Evolutionary conservation across 176 grass and related monocot genomes (phyloP).

Genomic region (Avena atlantica): DNA sequence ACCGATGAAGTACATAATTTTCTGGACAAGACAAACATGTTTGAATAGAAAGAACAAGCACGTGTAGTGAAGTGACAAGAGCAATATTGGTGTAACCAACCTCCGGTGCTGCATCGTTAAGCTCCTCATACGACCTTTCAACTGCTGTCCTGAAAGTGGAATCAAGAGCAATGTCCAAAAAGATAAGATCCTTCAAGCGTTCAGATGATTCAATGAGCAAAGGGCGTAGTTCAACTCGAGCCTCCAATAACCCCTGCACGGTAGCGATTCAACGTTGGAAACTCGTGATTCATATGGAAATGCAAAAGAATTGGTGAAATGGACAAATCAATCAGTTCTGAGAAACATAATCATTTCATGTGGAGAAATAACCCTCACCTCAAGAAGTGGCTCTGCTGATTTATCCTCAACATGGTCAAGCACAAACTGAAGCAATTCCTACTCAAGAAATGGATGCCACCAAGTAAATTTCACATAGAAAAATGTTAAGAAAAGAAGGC

Average conservation of each 20-base stretch:
- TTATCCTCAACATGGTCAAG: conserved; percentile 93
- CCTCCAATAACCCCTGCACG: conserved; percentile 83
- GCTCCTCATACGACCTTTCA: conserved; percentile 87
- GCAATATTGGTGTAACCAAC: conserved; percentile 46
- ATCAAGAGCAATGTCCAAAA: conserved; percentile 99
- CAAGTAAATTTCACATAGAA: conserved; percentile 37
- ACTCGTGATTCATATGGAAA: conserved; percentile 11
- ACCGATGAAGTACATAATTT: conserved; percentile 97
- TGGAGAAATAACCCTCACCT: conserved; percentile 55
- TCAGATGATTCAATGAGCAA: conserved; percentile 71
- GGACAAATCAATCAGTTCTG: conserved; percentile 29
- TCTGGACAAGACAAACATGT: conserved; percentile 50
- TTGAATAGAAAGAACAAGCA: conserved; percentile 43
- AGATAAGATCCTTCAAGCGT: conserved; percentile 93
- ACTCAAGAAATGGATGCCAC: conserved; percentile 38
- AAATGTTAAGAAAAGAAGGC: conserved; percentile 39
- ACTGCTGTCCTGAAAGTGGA: conserved; percentile 91
- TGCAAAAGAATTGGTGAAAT: conserved; percentile 19
- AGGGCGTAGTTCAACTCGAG: conserved; percentile 77
- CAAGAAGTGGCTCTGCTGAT: conserved; percentile 76
- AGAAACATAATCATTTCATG: conserved; percentile 13
- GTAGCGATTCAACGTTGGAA: conserved; percentile 44
- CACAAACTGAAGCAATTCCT: conserved; percentile 92
- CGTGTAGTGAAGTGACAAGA: conserved; percentile 33
- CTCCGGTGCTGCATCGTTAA: conserved; percentile 78